Base-by-base conservation (phyloP, 2,329 filamentous ascomycete genomes). In the Calycina herbarum region DNA sequence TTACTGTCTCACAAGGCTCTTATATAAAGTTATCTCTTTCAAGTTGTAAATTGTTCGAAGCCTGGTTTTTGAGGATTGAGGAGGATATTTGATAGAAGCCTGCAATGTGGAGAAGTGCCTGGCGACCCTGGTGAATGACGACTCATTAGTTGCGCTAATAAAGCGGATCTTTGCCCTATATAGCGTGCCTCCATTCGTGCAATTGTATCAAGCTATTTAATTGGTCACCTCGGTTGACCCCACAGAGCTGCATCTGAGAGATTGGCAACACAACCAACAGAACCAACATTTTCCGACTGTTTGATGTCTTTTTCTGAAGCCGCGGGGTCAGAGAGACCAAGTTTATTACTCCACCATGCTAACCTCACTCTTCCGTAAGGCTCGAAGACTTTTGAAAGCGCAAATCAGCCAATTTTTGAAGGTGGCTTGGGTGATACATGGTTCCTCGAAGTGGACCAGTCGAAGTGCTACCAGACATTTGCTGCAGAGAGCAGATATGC, bases 141-240 rank as follows among this genome's bases (percentile, higher is more conserved):
- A 54, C 20, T 54, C 48, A 54, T 54, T 54, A 51, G 48, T 24
- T 13, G 20, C 11, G 48, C 11, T 54, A 54, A 54, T 51, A 51
- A 51, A 20, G 45, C 45, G 45, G 45, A 51, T 24, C 24, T 54
- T 24, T 54, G 20, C 48, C 20, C 48, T 27, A 27, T 27, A 54
- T 54, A 54, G 24, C 48, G 48, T 13, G n/a, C 24, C 20, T 27
- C 48, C 20, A 54, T 27, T 54, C 48, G 20, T 54, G 48, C 48
- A 27, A 24, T 54, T 27, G 48, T 5, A 54, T 11, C n/a, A 24
- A 27, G 11, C 7, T 24, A 54, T 54, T 54, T 20, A 40, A 54
- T 54, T 54, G 48, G 48, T 54, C 48, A 54, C 48, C 48, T 54
- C 48, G 48, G 48, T 54, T 24, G 20, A 54, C 8, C 48, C 27